A percentile compares a stretch with the other conserved stretches of the same genome.
Conservation (phyloP, 1,139 yeast species). For the Geotrichum reessii region DNA sequence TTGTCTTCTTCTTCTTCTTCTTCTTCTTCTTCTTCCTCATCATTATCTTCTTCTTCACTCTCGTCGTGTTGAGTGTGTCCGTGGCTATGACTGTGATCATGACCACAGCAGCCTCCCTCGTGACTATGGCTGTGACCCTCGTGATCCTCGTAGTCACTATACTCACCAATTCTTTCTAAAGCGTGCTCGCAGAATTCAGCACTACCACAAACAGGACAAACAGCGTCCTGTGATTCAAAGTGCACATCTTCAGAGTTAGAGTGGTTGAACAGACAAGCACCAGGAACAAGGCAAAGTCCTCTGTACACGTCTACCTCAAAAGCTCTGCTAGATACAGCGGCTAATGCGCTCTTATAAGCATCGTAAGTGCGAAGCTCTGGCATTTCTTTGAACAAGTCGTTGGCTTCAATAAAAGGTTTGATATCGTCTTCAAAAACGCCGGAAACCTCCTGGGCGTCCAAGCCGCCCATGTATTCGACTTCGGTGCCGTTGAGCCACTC, state of each 20-base stretch:
- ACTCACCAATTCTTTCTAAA: constrained; percentile 22
- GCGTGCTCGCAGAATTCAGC: constrained; percentile 38
- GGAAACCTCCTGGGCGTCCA: constrained; percentile 53
- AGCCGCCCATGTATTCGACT: constrained; percentile 55
- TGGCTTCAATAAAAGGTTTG: constrained; percentile 29
- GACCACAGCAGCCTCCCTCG: background rate
- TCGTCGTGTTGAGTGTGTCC: constrained; percentile 20
- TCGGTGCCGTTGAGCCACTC: constrained; percentile 58
- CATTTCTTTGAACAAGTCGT: constrained; percentile 25
- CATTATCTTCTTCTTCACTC: constrained; percentile 20
- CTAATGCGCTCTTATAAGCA: constrained; percentile 33
- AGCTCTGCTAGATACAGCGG: constrained; percentile 62
- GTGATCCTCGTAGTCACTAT: constrained; percentile 24
- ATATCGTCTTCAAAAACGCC: constrained; percentile 46
- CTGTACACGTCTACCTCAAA: constrained; percentile 73
- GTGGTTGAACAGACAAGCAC: constrained; percentile 87
- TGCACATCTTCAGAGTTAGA: constrained; percentile 54
- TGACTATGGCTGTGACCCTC: constrained; percentile 18
- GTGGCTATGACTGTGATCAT: constrained; percentile 6
- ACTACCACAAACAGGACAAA: constrained; percentile 72
- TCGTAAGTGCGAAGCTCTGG: constrained; percentile 27
- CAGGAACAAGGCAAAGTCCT: constrained; percentile 76
- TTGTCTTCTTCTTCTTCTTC: constrained; percentile 20
- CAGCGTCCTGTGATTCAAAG: constrained; percentile 66
- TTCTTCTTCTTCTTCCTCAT: constrained; percentile 21